Conservation (phyloP, 2,329 filamentous ascomycete genomes). For the Coniochaeta ligniaria region DNA sequence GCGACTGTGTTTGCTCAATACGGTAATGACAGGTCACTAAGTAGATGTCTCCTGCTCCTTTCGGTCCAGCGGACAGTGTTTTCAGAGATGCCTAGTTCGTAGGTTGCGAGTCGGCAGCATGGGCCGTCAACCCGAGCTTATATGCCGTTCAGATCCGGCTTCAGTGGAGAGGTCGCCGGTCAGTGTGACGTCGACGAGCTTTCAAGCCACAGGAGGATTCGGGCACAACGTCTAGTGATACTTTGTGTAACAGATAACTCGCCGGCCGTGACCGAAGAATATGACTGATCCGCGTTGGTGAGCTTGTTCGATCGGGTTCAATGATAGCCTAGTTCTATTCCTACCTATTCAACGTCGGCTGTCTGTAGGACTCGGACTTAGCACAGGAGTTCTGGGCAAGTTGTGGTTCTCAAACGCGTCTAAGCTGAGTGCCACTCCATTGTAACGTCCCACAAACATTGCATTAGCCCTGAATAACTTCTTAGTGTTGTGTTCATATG, state of each 20-base stretch:
- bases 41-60: neutral
- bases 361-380: no score
- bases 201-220: neutral
- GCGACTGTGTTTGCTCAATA: neutral
- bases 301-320: neutral
- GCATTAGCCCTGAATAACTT: no score
- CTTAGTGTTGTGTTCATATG: no score
- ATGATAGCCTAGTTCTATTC: no score
- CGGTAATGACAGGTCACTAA: neutral
- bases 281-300: neutral
- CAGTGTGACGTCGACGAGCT: neutral
- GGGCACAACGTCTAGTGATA: neutral
- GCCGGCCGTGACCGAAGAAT: neutral
- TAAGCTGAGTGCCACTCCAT: no score
- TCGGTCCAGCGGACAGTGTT: neutral
- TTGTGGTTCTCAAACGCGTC: no score
- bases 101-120: neutral
- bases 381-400: no score
- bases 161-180: neutral
- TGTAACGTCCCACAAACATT: no score
- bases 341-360: no score
- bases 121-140: neutral
- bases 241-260: neutral
- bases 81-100: neutral
- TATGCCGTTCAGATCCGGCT: neutral